Percentiles rank a stretch among this genome's conserved stretches.
Conservation (phyloP, 163 green algal genomes). For the Scenedesmus sp. region DNA sequence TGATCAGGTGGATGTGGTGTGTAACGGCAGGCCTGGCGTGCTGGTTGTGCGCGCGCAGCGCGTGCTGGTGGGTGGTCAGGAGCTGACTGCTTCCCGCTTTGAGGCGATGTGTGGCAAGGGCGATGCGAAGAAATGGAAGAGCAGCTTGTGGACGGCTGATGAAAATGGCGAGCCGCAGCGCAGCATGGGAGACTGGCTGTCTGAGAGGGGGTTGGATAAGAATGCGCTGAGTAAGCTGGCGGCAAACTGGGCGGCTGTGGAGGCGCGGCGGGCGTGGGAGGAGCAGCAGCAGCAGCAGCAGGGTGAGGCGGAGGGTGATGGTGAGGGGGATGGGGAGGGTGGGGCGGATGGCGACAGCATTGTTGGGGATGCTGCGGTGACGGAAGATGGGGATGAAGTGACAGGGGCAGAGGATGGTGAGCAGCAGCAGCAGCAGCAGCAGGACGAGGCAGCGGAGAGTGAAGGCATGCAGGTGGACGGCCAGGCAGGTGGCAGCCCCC, state of each 20-base stretch:
- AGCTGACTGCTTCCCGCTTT: slow-evolving; percentile 82
- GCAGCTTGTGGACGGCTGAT: slow-evolving; percentile 68
- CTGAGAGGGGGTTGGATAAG: slow-evolving; percentile 68
- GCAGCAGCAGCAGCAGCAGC: slow-evolving; percentile 2
- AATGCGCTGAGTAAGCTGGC: slow-evolving; percentile 65
- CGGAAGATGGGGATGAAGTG: slow-evolving; percentile 47
- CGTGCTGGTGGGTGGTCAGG: slow-evolving; percentile 66
- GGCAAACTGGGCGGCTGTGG: slow-evolving; percentile 67
- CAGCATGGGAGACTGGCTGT: slow-evolving; percentile 78
- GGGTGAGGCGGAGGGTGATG: neutral
- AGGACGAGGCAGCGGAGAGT: neutral
- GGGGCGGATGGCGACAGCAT: slow-evolving; percentile 4
- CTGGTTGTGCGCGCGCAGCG: slow-evolving; percentile 79
- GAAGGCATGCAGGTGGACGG: neutral
- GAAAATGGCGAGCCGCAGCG: slow-evolving; percentile 57
- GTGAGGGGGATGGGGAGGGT: neutral
- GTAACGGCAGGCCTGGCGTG: slow-evolving; percentile 66
- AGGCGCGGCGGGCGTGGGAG: slow-evolving; percentile 63
- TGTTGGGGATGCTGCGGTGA: slow-evolving; percentile 5
- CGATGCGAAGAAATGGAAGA: slow-evolving; percentile 94
- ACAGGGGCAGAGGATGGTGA: slow-evolving; percentile 12
- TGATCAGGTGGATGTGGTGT: slow-evolving; percentile 78
- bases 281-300: slow-evolving; percentile 17
- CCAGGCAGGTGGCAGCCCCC: neutral
- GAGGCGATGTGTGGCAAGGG: slow-evolving; percentile 85